phyloP scores from a whole-genome alignment of 75 land plant species.

The Sequoiadendron giganteum region DNA sequence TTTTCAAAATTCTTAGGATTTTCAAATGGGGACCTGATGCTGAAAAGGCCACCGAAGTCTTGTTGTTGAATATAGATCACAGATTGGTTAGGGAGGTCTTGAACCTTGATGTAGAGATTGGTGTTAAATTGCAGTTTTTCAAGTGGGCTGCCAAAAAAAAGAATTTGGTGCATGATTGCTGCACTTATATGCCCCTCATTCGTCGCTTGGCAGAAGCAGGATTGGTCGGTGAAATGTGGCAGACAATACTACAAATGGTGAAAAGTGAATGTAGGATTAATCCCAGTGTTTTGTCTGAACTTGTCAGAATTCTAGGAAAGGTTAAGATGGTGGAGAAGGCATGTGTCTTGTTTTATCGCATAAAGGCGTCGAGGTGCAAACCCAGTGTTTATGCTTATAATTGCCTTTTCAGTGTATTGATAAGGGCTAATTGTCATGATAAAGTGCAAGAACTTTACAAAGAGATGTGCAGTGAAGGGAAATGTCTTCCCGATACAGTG shows the following conservation, averaged over 20 bases:
- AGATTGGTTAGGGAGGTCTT: constrained; percentile 55
- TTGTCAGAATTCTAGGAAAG: constrained; percentile 59
- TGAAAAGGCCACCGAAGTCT: constrained; percentile 66
- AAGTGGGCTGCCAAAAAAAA: constrained; percentile 65
- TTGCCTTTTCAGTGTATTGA: constrained; percentile 56
- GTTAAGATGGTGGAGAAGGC: constrained; percentile 78
- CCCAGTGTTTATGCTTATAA: constrained; percentile 63
- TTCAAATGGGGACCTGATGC: constrained; percentile 84
- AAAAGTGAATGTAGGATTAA: constrained; percentile 34
- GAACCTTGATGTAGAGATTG: constrained; percentile 56
- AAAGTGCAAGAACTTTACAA: constrained; percentile 67
- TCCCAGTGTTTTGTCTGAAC: constrained; percentile 43
- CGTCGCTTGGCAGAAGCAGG: constrained; percentile 50
- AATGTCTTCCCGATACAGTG: constrained; percentile 62
- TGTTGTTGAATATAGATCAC: constrained; percentile 61
- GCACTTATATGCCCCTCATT: constrained; percentile 59
- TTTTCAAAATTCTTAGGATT: constrained; percentile 66
- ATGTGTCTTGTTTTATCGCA: constrained; percentile 58
- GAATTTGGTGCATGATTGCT: constrained; percentile 56
- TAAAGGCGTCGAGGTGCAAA: constrained; percentile 44
- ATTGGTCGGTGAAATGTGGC: constrained; percentile 67
- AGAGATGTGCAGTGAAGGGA: constrained; percentile 75
- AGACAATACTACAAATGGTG: constrained; percentile 59
- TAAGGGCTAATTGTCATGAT: constrained; percentile 57
- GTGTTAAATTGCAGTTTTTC: constrained; percentile 59